A percentile compares a stretch with the other conserved stretches of the same genome.
phyloP scores from a whole-genome alignment of 805 yeast genomes.

The Teunomyces barrocoloradensis region DNA sequence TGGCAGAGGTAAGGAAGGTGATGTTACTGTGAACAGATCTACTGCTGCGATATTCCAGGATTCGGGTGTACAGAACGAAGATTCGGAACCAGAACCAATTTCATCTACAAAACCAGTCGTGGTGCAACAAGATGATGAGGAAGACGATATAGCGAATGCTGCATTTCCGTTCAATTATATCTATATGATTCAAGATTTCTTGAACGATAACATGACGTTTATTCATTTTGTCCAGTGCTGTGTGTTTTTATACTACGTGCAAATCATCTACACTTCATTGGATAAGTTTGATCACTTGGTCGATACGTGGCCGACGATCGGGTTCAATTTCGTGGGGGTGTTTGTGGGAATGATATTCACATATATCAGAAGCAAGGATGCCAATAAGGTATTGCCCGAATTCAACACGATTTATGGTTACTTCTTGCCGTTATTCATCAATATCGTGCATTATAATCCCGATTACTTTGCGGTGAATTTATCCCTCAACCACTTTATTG shows the following conservation, averaged over 20 bases:
- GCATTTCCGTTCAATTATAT: slow-evolving; percentile 11
- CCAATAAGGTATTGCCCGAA: slow-evolving; percentile 29
- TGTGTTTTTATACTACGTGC: slow-evolving; percentile 25
- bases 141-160: slow-evolving; percentile 11
- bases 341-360: slow-evolving; percentile 26
- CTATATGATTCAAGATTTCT: slow-evolving; percentile 35
- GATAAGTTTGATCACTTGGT: slow-evolving; percentile 15
- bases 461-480: slow-evolving; percentile 30
- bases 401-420: slow-evolving; percentile 36
- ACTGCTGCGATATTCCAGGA: slow-evolving; percentile 3
- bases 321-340: slow-evolving; percentile 35
- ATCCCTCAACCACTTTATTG: slow-evolving; percentile 33
- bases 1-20: slow-evolving; percentile 4
- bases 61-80: neutral
- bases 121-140: slow-evolving; percentile 3
- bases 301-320: slow-evolving; percentile 19
- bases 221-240: slow-evolving; percentile 32
- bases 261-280: slow-evolving; percentile 28
- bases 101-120: neutral
- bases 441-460: slow-evolving; percentile 18
- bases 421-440: slow-evolving; percentile 29
- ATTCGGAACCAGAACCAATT: neutral
- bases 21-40: neutral
- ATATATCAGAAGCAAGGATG: slow-evolving; percentile 16
- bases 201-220: slow-evolving; percentile 31